Conservation (phyloP, 2,329 filamentous ascomycete genomes). For the Penicillium sp. region DNA sequence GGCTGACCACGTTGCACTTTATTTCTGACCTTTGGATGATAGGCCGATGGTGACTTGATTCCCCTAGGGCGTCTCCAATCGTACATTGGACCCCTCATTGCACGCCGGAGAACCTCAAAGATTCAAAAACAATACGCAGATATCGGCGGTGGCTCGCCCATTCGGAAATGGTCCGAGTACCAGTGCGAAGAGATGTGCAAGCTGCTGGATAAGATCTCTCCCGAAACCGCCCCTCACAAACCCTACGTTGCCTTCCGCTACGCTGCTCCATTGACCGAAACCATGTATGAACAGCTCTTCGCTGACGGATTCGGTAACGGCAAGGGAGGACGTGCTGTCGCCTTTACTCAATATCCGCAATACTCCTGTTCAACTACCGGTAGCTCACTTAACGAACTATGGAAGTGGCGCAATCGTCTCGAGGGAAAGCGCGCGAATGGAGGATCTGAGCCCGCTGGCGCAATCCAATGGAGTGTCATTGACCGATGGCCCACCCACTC, state of each 20-base stretch:
- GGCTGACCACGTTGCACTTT: neutral
- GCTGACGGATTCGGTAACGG: constrained; percentile 88
- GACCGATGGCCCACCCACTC: constrained; percentile 94
- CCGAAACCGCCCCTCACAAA: constrained; percentile 92
- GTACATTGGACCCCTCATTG: constrained; percentile 86
- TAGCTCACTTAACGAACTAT: constrained; percentile 92
- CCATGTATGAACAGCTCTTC: constrained; percentile 81
- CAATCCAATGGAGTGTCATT: constrained; percentile 95
- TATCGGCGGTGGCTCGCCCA: constrained; percentile 96
- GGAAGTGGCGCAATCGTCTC: constrained; percentile 87
- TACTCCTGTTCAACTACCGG: constrained; percentile 98
- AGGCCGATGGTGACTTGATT: constrained; percentile 92
- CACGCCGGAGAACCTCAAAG: constrained; percentile 84
- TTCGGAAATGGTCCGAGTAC: constrained; percentile 96
- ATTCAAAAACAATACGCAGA: constrained; percentile 93
- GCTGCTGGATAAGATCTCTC: constrained; percentile 83
- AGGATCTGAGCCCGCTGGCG: constrained; percentile 58
- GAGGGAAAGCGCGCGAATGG: constrained; percentile 69
- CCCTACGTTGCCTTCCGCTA: constrained; percentile 98
- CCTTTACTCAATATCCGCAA: constrained; percentile 97
- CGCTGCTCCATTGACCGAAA: constrained; percentile 86
- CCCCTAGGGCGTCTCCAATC: constrained; percentile 88
- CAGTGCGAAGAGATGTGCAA: constrained; percentile 97
- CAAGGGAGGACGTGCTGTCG: constrained; percentile 87
- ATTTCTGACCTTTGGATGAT: constrained; percentile 7